Conservation (phyloP, 768 basidiomycete genomes). For the Goffeauzyma gilvescens region DNA sequence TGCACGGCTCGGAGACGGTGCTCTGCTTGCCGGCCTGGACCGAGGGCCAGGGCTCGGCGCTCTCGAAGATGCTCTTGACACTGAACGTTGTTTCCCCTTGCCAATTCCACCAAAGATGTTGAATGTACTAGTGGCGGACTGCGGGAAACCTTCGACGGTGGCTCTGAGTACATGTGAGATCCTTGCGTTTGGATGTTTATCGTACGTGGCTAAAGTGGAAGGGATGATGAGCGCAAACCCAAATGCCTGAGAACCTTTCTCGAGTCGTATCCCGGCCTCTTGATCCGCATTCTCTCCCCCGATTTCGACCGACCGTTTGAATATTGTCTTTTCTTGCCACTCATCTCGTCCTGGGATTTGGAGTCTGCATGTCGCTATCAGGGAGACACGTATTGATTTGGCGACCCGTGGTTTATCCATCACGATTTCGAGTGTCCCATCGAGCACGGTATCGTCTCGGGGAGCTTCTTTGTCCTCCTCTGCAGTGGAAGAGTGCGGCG, state of each 20-base stretch:
- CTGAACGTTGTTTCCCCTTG: constrained; percentile 4
- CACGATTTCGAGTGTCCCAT: constrained; percentile 22
- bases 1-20: constrained; percentile 5
- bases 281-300: constrained; percentile 10
- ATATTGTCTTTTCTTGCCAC: constrained; percentile 18
- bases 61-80: not conserved
- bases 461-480: constrained; percentile 11
- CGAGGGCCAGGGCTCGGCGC: not conserved
- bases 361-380: constrained; percentile 4
- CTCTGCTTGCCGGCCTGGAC: constrained; percentile 5
- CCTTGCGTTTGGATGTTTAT: constrained; percentile 18
- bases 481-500: constrained; percentile 1
- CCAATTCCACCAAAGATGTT: constrained; percentile 5
- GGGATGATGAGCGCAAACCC: constrained; percentile 23
- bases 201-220: constrained; percentile 20
- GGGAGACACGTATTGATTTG: constrained; percentile 6
- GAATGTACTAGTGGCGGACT: not conserved
- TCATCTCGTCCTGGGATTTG: constrained; percentile 5
- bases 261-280: constrained; percentile 14
- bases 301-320: constrained; percentile 17
- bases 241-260: constrained; percentile 23
- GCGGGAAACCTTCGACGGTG: constrained; percentile 14
- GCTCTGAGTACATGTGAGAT: constrained; percentile 17
- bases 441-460: constrained; percentile 23
- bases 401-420: constrained; percentile 22